Evolutionary conservation across 352 stramenopile species (phyloP).

Genomic region (Plasmopara muralis): DNA sequence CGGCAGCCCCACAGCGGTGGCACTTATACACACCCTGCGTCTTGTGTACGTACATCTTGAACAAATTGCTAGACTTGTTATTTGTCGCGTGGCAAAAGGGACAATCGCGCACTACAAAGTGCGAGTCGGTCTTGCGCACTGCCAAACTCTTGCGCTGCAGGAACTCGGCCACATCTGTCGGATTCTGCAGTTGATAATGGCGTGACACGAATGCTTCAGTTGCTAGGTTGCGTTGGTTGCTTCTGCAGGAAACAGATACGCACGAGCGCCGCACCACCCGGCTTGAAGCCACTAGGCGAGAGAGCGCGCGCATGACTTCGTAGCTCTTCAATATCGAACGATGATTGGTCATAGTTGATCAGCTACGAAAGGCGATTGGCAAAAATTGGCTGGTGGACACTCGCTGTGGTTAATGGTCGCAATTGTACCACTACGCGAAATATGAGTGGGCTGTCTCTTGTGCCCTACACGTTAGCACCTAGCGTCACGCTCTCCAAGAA

Average conservation of each 20-base stretch:
- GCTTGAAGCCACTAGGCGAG: constrained; percentile 10
- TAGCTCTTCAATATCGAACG: background rate
- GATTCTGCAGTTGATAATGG: constrained; percentile 66
- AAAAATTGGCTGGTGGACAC: constrained; percentile 23
- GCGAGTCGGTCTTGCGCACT: constrained; percentile 61
- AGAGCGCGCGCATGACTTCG: constrained; percentile 17
- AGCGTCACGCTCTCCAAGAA: constrained; percentile 41
- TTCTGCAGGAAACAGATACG: background rate
- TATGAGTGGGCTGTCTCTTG: constrained; percentile 32
- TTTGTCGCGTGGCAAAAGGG: constrained; percentile 83
- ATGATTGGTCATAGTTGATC: constrained; percentile 3
- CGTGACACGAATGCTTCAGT: constrained; percentile 68
- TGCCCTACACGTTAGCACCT: constrained; percentile 28
- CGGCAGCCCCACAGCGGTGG: constrained; percentile 78
- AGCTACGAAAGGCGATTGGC: constrained; percentile 12
- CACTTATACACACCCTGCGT: constrained; percentile 85
- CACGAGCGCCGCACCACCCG: constrained; percentile 6
- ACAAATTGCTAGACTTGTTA: constrained; percentile 82
- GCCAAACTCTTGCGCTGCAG: constrained; percentile 65
- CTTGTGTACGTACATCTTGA: constrained; percentile 89
- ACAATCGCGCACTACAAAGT: constrained; percentile 78
- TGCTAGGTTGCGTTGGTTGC: constrained; percentile 13
- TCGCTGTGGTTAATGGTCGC: constrained; percentile 3
- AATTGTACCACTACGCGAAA: constrained; percentile 9
- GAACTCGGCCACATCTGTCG: constrained; percentile 59